These are phyloP conservation scores for Triadica sebifera DNA, from an alignment of 345 rosid species.

Conservation along the genomic window DNA sequence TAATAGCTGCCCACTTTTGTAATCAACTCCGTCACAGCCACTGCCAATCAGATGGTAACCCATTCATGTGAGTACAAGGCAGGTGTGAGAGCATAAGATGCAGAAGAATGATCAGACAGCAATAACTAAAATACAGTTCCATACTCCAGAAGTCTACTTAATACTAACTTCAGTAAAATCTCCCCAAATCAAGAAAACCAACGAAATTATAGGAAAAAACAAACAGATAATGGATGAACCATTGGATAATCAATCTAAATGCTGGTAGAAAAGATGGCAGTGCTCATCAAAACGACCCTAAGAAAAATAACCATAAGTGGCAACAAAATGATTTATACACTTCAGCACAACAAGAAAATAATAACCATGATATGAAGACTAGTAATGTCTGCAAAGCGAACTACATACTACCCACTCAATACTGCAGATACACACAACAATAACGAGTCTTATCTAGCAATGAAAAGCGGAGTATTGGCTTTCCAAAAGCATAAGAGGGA, in stretches of 20 bases:
- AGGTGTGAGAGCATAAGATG: slow-evolving; percentile 3
- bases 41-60: slow-evolving; percentile 11
- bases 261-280: neutral
- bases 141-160: neutral
- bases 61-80: neutral
- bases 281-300: neutral
- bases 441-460: slow-evolving; percentile 5
- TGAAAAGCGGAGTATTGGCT: neutral
- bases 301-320: neutral
- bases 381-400: neutral
- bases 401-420: slow-evolving; percentile 19
- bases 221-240: neutral
- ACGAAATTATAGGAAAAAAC: neutral
- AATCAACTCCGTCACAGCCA: slow-evolving; percentile 1
- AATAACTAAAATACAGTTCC: slow-evolving; percentile 10
- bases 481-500: neutral
- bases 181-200: neutral
- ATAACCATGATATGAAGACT: neutral
- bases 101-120: slow-evolving; percentile 2
- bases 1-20: slow-evolving; percentile 1
- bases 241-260: neutral
- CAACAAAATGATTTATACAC: neutral
- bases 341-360: slow-evolving; percentile 8
- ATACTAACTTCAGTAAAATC: neutral
- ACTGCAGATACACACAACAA: slow-evolving; percentile 3